Base-by-base conservation (phyloP, 192 early-diverging fungal species). In the Mortierella antarctica region DNA sequence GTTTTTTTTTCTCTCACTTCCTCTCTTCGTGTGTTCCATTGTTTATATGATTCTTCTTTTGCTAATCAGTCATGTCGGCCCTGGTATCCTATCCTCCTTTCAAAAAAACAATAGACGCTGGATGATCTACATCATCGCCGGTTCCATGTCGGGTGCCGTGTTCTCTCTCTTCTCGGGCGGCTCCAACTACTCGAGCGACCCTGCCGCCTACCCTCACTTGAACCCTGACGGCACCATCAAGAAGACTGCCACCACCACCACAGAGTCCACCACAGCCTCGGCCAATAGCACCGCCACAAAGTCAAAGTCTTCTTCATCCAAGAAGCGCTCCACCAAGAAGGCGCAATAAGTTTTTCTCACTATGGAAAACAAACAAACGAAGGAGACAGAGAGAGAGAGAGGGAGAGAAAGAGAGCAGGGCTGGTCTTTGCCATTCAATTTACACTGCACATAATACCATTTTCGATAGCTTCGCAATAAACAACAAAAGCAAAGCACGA, bases 321-420 rank as follows among this genome's bases (percentile, higher is more conserved):
- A 79, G 69, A 80, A 80, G 65, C 68, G 70, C 18, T 68, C 77
- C 15, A 52, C 69, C 65, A 80, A 80, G 65, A 80, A 80, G 65
- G 69, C 57, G 15, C 52, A n/a, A n/a, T 56, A 67, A 62, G 6
- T 59, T 59, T 9, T 18, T 56, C 13, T 10, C 15, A 56, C 1
- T 14, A 56, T 10, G 20, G n/a, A 42, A 21, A 60, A 1, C 11
- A 42, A 42, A 6, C 14, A 50, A 66, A 40, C 23, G 48, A 66
- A 40, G 12, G 48, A 57, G 20, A 21, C n/a, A n/a, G n/a, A 23
- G 9, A 53, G 40, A 39, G 57, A 42, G 57, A 64, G 50, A 21
- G 13, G 62, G n/a, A 66, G 46, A 18, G 15, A 64, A 7, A 18
- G 12, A 55, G 3, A 6, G 13, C 15, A 14, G 45, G n/a, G 31